phyloP scores from a whole-genome alignment of 768 basidiomycete species.

The Calocera viscosa region DNA sequence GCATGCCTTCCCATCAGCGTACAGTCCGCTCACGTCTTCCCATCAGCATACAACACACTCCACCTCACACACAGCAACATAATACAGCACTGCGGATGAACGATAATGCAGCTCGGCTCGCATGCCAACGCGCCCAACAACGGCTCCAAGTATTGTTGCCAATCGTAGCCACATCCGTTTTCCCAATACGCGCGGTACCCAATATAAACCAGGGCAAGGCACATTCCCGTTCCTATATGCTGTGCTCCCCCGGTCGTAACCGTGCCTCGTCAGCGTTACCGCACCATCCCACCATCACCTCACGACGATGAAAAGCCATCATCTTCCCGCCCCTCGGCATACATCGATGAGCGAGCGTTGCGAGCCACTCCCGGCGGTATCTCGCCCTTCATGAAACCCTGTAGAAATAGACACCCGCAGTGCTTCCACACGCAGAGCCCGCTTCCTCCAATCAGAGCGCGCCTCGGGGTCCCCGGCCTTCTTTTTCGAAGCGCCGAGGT shows the following conservation, averaged over 20 bases:
- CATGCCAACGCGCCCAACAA: neutral
- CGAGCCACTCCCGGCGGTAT: no score
- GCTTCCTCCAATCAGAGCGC: no score
- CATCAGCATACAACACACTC: no score
- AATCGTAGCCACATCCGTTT: neutral
- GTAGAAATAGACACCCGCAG: no score
- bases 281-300: neutral
- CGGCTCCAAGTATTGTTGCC: neutral
- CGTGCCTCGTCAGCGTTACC: neutral
- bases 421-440: no score
- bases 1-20: neutral
- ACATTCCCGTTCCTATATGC: neutral
- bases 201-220: neutral
- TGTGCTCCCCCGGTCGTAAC: neutral
- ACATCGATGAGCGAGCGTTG: no score
- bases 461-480: no score
- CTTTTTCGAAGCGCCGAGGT: no score
- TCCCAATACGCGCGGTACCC: neutral
- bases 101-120: no score
- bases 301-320: no score
- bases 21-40: neutral
- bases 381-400: no score
- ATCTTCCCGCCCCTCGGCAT: no score
- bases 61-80: neutral
- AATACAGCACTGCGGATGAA: neutral